phyloP scores from a whole-genome alignment of 305 asterid species.

The Petunia hybrid region DNA sequence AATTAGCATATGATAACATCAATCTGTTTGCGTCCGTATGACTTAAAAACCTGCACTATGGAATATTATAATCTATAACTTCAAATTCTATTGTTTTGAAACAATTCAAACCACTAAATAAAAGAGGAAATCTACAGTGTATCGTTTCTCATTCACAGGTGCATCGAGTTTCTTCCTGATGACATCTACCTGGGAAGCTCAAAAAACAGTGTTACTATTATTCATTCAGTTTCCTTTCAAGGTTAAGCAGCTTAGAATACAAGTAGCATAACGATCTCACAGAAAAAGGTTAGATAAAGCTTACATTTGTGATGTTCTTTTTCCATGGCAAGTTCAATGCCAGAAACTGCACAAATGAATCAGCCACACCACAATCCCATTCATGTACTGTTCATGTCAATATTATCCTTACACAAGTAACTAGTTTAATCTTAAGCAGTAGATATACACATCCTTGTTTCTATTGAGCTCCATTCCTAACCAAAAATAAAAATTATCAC shows the following conservation, averaged over 20 bases:
- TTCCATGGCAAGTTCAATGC: constrained; percentile 72
- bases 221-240: neutral
- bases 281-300: constrained; percentile 33
- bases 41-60: neutral
- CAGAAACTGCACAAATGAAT: constrained; percentile 78
- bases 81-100: neutral
- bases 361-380: neutral
- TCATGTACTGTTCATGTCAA: neutral
- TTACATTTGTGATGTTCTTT: constrained; percentile 85
- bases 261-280: neutral
- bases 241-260: constrained; percentile 12
- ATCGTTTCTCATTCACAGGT: neutral
- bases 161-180: neutral
- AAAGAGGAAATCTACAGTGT: neutral
- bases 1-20: constrained; percentile 14
- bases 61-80: neutral
- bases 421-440: neutral
- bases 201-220: neutral
- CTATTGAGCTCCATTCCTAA: neutral
- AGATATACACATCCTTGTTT: neutral
- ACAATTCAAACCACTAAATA: neutral
- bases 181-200: neutral
- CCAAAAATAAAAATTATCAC: neutral
- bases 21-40: neutral
- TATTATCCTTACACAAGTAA: neutral